Conservation (phyloP, 1,284 basidiomycete genomes). For the Albatrellus sp. region DNA sequence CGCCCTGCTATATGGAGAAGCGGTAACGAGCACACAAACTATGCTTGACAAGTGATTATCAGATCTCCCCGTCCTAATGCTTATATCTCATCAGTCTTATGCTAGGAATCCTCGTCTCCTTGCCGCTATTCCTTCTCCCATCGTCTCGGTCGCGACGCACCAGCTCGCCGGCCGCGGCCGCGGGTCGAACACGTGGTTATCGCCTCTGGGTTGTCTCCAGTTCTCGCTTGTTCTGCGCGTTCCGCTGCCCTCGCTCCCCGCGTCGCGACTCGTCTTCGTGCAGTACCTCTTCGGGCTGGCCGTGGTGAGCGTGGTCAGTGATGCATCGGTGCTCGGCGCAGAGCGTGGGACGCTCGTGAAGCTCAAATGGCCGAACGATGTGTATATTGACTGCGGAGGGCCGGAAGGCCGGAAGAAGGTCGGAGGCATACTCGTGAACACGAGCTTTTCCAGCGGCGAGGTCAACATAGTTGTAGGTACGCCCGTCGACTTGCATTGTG, state of each 20-base stretch:
- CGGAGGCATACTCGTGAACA: conserved; percentile 88
- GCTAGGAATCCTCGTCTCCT: conserved; percentile 71
- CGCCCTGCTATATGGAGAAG: conserved; percentile 76
- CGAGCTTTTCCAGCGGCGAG: conserved; percentile 62
- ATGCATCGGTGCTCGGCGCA: conserved; percentile 35
- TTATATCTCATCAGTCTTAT: conserved; percentile 1
- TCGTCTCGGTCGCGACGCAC: conserved; percentile 76
- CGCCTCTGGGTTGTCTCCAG: conserved; percentile 80
- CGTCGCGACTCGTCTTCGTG: conserved; percentile 78
- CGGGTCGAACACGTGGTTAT: conserved; percentile 88
- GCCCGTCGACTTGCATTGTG: conserved; percentile 11
- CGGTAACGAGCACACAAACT: conserved; percentile 90
- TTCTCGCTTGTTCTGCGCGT: conserved; percentile 75
- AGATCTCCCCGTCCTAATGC: neutral
- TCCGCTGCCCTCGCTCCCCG: conserved; percentile 38
- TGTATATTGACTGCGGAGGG: conserved; percentile 61
- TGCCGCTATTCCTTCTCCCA: conserved; percentile 56
- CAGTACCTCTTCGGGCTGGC: conserved; percentile 91
- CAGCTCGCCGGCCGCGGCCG: conserved; percentile 86
- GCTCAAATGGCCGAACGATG: conserved; percentile 97
- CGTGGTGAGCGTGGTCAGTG: conserved; percentile 73
- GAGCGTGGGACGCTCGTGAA: conserved; percentile 48
- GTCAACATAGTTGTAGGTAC: conserved; percentile 76
- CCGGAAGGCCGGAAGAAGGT: conserved; percentile 51
- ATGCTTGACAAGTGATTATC: conserved; percentile 77